Evolutionary conservation across 2,329 filamentous ascomycete species (phyloP).

Genomic region (Xylariaceae sp.): DNA sequence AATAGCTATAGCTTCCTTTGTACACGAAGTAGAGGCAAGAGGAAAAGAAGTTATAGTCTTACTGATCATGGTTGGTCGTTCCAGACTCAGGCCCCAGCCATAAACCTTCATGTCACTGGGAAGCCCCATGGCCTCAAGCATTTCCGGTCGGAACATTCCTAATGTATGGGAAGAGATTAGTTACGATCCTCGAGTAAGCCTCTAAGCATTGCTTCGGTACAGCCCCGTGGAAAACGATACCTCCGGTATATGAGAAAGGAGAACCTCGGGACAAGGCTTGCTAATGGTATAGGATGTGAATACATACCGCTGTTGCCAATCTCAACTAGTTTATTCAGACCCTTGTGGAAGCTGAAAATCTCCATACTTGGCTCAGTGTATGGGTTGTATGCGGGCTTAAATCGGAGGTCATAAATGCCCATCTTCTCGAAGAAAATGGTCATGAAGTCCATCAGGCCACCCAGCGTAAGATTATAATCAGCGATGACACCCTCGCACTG

Average conservation of each 20-base stretch:
- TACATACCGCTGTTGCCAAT: constrained; percentile 75
- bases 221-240: neutral
- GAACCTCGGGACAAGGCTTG: neutral
- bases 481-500: constrained; percentile 98
- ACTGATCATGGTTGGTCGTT: constrained; percentile 90
- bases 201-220: neutral
- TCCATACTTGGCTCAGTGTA: constrained; percentile 97
- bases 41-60: neutral
- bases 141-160: constrained; percentile 95
- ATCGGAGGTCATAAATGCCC: constrained; percentile 70
- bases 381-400: constrained; percentile 91
- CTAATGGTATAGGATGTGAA: neutral
- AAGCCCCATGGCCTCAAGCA: constrained; percentile 91
- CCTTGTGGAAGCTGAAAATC: constrained; percentile 60
- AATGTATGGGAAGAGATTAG: neutral
- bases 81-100: constrained; percentile 85
- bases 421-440: constrained; percentile 95
- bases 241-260: neutral
- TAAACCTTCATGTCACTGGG: constrained; percentile 90
- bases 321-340: constrained; percentile 85
- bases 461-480: constrained; percentile 87
- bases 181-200: neutral
- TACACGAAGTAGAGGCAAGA: neutral
- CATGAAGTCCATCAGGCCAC: constrained; percentile 85
- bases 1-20: neutral